Evolutionary conservation across 2,329 filamentous ascomycete genomes (phyloP), one percentile per base, ranked within the genome.

Genomic region (Beauveria bassiana): DNA sequence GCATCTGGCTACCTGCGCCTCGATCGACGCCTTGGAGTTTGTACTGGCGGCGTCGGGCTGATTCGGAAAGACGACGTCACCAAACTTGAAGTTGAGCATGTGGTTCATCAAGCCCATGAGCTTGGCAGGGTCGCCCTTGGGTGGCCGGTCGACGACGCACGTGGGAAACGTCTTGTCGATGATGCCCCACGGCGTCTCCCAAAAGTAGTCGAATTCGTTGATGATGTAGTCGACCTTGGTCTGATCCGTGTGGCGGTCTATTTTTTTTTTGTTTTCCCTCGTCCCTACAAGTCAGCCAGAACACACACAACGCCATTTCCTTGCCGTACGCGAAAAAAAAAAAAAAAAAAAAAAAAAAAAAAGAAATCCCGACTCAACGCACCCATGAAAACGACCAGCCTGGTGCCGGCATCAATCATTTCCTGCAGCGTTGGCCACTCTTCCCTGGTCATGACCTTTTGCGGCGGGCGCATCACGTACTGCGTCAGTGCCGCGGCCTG

Each of bases 361-460:
- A 34, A 34, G 3, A 38, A 10, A 14, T 24, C 20, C n/a, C 20
- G 20, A 20, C 43, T 3, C 26, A 31, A 69, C 73, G 55, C 76
- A 75, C 88, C 87, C 71, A 93, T 84, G 65, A 92, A 93, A 26
- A 87, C 84, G 52, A 93, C 74, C 1, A 93, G 77, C 18, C 89
- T 81, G 9, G 81, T 88, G 52, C 80, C 79, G 43, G 78, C 76
- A 26, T 81, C 75, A 66, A 93, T 89, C 62, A 93, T 73, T 20
- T 81, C 71, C 67, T 85, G 80, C 16, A 93, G 77, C 0, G 89
- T 92, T 72, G 89, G 89, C 90, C 91, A 79, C 66, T 81, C 80
- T 56, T 81, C 68, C 40, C 79, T 67, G n/a, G 69, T 67, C 47
- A 81, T 50, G 20, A 54, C 66, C 14, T 63, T 65, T 31, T 70